Evolutionary conservation across 2,329 filamentous ascomycete genomes (phyloP).

Genomic region (Aaosphaeria pasadenensis): DNA sequence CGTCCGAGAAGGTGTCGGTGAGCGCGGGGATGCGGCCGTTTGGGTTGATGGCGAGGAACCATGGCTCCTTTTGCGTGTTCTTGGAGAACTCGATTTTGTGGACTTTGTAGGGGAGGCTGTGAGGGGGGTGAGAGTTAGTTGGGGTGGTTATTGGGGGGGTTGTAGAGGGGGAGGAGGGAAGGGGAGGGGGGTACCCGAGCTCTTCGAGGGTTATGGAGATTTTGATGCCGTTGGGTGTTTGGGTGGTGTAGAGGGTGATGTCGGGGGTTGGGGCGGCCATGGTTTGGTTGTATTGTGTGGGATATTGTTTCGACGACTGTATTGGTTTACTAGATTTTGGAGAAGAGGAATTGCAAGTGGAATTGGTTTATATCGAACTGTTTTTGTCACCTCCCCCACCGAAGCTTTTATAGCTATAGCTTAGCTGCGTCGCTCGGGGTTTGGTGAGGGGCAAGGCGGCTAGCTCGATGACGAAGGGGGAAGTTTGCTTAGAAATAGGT

Average conservation of each 20-base stretch:
- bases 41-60: conserved; percentile 90
- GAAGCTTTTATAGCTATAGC: too few species aligned
- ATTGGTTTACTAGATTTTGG: neutral
- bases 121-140: neutral
- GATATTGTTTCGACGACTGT: too few species aligned
- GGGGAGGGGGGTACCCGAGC: conserved; percentile 53
- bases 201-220: conserved; percentile 84
- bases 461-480: too few species aligned
- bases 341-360: too few species aligned
- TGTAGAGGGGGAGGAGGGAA: neutral
- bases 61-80: conserved; percentile 78
- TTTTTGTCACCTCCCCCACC: too few species aligned
- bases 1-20: conserved; percentile 72
- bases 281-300: neutral
- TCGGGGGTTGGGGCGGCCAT: conserved; percentile 44
- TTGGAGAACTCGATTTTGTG: conserved; percentile 69
- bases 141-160: neutral
- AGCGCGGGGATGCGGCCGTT: conserved; percentile 89
- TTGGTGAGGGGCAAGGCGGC: too few species aligned
- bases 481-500: too few species aligned
- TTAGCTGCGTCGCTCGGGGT: too few species aligned
- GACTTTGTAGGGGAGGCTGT: conserved; percentile 68
- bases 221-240: conserved; percentile 89
- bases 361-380: too few species aligned
- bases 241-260: conserved; percentile 77